Base-by-base conservation (phyloP, 352 stramenopile species). In the Phytophthora megakarya region DNA sequence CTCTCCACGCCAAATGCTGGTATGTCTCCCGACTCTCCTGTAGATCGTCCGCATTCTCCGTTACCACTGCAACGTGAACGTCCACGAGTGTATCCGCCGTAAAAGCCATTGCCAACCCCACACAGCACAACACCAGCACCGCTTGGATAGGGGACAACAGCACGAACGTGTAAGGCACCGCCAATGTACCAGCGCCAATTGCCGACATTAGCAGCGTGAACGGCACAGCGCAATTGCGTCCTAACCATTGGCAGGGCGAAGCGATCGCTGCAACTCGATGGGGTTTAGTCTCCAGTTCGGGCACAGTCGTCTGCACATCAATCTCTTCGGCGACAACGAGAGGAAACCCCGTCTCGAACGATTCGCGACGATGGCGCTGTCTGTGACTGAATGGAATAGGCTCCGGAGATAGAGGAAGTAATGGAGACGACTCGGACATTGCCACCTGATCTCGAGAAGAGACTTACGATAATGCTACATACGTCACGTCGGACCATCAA, bases 121-220 rank as follows among this genome's bases (percentile, higher is more conserved):
- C 81, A 18, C 75, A 54, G 26, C 68, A 70, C 33, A 93, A 67
- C 38, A 78, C 56, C 11, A 76, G 25, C 35, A 81, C 54, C 9
- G 82, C 82, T 33, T 84, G 65, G 35, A 58, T 49, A 18, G 80
- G 68, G 37, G 75, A 67, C 48, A 83, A 52, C 46, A 87, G 48
- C 43, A 89, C 67, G 60, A 91, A 88, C 23, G 82, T 91, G 56
- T 89, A 91, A 4, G 82, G 82, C 19, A 91, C 69, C 1, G 78
- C 67, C 60, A 87, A 66, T 49, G 78, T 87, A 10, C 78, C 78
- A 9, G 74, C 75, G 18, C 78, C 76, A 40, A 88, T 83, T 2
- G 78, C 76, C 16, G 78, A 86, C 78, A 88, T 88, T 15, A 88
- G 61, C 49, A 88, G 65, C 26, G 76, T 88, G 32, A 80, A 71